Conservation (phyloP, 345 rosid genomes). For the Eutrema heterophyllum region DNA sequence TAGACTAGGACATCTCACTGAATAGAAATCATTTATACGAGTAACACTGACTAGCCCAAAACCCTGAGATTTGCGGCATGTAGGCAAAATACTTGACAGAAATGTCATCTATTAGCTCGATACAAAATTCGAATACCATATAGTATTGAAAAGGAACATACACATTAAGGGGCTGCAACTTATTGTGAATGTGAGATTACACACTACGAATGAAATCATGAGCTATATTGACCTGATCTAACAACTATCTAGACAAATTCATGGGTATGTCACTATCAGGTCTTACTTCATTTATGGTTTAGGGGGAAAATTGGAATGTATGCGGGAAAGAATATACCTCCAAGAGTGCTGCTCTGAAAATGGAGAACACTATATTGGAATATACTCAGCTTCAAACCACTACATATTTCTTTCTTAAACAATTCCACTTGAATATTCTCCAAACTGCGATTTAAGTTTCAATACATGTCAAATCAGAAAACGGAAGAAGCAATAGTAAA, state of each 20-base stretch:
- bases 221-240: background rate
- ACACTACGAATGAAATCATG: background rate
- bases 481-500: background rate
- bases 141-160: background rate
- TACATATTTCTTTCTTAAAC: slow-evolving; percentile 70
- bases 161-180: background rate
- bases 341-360: slow-evolving; percentile 39
- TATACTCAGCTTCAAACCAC: slow-evolving; percentile 58
- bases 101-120: background rate
- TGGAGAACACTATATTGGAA: slow-evolving; percentile 70
- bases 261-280: background rate
- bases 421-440: slow-evolving; percentile 80
- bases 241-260: background rate
- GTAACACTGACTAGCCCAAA: background rate
- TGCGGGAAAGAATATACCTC: slow-evolving; percentile 45
- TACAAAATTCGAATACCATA: background rate
- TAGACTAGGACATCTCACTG: background rate
- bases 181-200: background rate
- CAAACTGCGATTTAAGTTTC: slow-evolving; percentile 75
- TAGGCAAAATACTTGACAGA: background rate
- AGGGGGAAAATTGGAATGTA: background rate
- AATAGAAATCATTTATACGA: background rate
- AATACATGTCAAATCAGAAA: slow-evolving; percentile 38
- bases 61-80: background rate
- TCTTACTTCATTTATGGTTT: background rate